These are phyloP conservation scores for Chalciporus piperatus DNA, from an alignment of 768 basidiomycete genomes.

Conservation along the genomic window DNA sequence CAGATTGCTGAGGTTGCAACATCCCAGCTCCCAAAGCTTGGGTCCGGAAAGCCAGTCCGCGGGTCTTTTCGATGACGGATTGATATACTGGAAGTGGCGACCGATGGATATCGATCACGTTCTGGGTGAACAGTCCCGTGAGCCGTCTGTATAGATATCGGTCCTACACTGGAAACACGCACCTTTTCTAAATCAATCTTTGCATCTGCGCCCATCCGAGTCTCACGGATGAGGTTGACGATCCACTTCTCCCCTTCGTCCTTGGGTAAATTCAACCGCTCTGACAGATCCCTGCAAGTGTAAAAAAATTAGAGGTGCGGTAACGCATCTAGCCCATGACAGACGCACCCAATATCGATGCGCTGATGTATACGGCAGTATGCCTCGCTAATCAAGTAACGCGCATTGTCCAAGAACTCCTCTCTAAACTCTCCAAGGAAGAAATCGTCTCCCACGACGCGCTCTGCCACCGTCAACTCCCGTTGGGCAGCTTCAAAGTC, in stretches of 20 bases:
- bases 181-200: conserved; percentile 98
- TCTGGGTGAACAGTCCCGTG: conserved; percentile 47
- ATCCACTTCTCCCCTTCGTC: conserved; percentile 99
- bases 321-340: background rate
- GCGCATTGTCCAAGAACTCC: conserved; percentile 94
- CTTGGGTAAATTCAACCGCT: conserved; percentile 86
- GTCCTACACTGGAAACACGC: conserved; percentile 11
- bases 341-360: conserved; percentile 76
- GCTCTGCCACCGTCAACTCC: conserved; percentile 73
- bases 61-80: conserved; percentile 92
- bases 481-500: conserved; percentile 94
- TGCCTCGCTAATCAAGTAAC: conserved; percentile 94
- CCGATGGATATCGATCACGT: conserved; percentile 93
- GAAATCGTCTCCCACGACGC: conserved; percentile 87
- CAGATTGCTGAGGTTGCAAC: conserved; percentile 34
- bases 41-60: conserved; percentile 86
- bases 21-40: conserved; percentile 86
- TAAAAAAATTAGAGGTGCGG: background rate
- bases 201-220: conserved; percentile 93
- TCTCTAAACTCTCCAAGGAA: conserved; percentile 89
- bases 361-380: conserved; percentile 96
- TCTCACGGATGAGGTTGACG: conserved; percentile 97
- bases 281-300: conserved; percentile 74
- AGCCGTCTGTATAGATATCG: no score
- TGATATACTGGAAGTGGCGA: conserved; percentile 90